Conservation (phyloP, 345 rosid genomes). For the Capsella bursapastoris region DNA sequence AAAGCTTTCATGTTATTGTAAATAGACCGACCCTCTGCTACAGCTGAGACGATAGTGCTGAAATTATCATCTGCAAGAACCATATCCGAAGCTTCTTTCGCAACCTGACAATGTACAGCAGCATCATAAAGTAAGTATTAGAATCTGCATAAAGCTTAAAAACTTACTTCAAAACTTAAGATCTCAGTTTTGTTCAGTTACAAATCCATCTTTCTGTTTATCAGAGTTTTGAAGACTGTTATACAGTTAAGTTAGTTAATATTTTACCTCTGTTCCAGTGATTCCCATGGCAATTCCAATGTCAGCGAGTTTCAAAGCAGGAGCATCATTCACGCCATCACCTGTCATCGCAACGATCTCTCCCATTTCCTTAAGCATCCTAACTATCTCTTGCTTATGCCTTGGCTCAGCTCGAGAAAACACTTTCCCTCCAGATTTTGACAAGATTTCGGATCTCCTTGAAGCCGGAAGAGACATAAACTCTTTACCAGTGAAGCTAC, state of each 20-base stretch:
- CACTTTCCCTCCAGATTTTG: slow-evolving; percentile 77
- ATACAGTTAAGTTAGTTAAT: slow-evolving; percentile 27
- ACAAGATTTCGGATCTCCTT: slow-evolving; percentile 55
- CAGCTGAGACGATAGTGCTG: slow-evolving; percentile 80
- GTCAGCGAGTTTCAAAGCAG: slow-evolving; percentile 94
- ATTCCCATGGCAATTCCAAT: slow-evolving; percentile 98
- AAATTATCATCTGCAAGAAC: slow-evolving; percentile 94
- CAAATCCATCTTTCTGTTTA: no score
- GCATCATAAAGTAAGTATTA: slow-evolving; percentile 1
- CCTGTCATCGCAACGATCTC: slow-evolving; percentile 98
- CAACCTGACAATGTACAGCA: slow-evolving; percentile 60
- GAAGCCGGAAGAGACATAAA: slow-evolving; percentile 66
- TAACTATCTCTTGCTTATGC: slow-evolving; percentile 91
- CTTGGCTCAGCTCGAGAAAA: slow-evolving; percentile 93
- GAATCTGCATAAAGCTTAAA: background rate
- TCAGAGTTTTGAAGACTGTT: no score
- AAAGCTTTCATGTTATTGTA: slow-evolving; percentile 96
- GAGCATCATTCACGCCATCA: slow-evolving; percentile 97
- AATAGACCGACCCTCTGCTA: slow-evolving; percentile 92
- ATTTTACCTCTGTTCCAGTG: slow-evolving; percentile 86
- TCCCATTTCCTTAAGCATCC: slow-evolving; percentile 87
- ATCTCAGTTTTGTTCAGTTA: no score
- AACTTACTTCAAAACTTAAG: no score
- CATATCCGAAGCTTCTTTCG: slow-evolving; percentile 98
- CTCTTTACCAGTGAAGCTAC: slow-evolving; percentile 79